Evolutionary conservation across 1,284 basidiomycete genomes (phyloP).

Genomic region (Apiotrichum sp.): DNA sequence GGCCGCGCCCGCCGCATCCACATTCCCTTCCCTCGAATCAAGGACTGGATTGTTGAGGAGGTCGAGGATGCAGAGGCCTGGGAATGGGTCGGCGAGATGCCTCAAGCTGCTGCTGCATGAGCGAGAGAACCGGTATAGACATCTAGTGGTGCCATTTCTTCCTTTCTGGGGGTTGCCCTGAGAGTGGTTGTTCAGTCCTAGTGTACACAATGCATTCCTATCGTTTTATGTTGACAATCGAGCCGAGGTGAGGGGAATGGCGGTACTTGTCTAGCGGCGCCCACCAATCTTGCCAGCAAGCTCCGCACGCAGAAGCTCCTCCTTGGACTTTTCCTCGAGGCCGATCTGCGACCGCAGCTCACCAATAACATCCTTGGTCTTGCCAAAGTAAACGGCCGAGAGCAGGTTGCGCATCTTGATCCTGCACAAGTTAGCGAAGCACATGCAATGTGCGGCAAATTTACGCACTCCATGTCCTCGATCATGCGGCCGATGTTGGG

Average conservation of each 20-base stretch:
- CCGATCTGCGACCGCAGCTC: constrained; percentile 83
- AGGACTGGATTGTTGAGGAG: constrained; percentile 21
- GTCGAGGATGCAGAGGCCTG: constrained; percentile 25
- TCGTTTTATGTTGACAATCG: background rate
- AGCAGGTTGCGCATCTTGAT: constrained; percentile 95
- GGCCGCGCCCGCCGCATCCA: constrained; percentile 50
- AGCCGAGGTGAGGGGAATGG: no score
- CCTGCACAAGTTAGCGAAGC: constrained; percentile 16
- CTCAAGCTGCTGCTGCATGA: background rate
- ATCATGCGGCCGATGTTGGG: constrained; percentile 89
- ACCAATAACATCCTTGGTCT: constrained; percentile 90
- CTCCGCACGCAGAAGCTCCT: constrained; percentile 86
- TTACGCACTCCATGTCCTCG: constrained; percentile 81
- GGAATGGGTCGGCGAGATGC: constrained; percentile 21
- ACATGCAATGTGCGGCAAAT: background rate
- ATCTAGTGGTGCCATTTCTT: no score
- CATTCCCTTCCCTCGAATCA: constrained; percentile 21
- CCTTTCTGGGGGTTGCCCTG: background rate
- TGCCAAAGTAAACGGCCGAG: constrained; percentile 97
- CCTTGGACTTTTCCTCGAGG: constrained; percentile 71
- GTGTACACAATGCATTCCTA: constrained; percentile 17
- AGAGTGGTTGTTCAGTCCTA: background rate
- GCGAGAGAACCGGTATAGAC: no score
- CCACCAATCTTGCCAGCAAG: constrained; percentile 60
- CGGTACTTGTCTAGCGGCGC: constrained; percentile 17